Conservation (phyloP, 208 protist species). For the Acanthamoeba castellanii region DNA sequence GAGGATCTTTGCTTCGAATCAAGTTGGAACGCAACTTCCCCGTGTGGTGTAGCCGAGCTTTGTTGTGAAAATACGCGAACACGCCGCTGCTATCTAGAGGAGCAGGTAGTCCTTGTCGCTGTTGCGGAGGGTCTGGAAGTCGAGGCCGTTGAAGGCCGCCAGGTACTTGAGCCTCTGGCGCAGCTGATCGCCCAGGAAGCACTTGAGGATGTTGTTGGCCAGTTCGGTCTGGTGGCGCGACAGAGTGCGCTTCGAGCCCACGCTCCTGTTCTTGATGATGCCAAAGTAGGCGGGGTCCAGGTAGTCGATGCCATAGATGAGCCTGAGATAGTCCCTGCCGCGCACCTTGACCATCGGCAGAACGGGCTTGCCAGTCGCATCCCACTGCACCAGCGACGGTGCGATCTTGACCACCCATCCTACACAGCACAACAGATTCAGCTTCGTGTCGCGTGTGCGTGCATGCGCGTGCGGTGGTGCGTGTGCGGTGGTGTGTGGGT, state of each 20-base stretch:
- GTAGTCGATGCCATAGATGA: conserved; percentile 60
- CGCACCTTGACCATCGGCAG: conserved; percentile 56
- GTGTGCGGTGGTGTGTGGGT: too few species aligned
- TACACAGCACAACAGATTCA: neutral
- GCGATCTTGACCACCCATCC: conserved; percentile 39
- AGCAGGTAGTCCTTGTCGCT: conserved; percentile 57
- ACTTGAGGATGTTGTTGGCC: conserved; percentile 34
- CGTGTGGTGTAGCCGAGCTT: too few species aligned
- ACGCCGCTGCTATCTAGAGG: too few species aligned
- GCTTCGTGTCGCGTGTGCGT: too few species aligned
- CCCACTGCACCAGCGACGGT: neutral
- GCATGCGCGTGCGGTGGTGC: neutral
- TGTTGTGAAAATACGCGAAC: too few species aligned
- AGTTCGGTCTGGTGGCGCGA: conserved; percentile 19
- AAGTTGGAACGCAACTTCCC: too few species aligned
- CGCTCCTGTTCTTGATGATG: conserved; percentile 56
- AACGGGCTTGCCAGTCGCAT: neutral
- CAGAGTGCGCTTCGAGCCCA: conserved; percentile 17
- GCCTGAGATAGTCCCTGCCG: conserved; percentile 40
- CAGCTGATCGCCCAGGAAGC: neutral
- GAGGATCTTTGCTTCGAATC: too few species aligned
- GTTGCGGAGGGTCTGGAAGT: conserved; percentile 37
- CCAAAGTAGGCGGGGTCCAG: neutral
- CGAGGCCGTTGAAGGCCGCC: conserved; percentile 40
- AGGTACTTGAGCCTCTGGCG: conserved; percentile 43